Evolutionary conservation across 331 rosid species (phyloP).

Genomic region (Pyrus hybrid): DNA sequence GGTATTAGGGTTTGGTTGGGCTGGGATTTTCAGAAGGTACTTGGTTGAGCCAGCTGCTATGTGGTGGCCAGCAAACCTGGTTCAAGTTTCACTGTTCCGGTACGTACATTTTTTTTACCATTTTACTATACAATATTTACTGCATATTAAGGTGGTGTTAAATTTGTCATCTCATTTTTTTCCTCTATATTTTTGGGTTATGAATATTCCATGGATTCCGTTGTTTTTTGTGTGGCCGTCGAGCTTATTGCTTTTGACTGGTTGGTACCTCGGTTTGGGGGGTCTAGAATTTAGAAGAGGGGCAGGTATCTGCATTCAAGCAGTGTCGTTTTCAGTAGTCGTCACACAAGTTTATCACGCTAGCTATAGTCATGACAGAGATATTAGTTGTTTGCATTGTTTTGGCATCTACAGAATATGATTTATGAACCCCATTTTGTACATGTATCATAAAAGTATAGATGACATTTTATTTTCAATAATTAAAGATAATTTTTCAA

Average conservation of each 20-base stretch:
- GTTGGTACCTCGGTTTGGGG: neutral
- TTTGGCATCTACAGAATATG: neutral
- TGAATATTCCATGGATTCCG: neutral
- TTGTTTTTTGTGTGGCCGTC: neutral
- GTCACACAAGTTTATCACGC: neutral
- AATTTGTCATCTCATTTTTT: neutral
- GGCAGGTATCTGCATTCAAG: neutral
- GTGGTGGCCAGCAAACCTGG: conserved; percentile 99
- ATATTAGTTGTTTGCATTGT: neutral
- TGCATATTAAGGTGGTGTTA: neutral
- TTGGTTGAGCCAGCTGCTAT: conserved; percentile 92
- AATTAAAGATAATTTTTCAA: no score
- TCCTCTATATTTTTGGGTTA: neutral
- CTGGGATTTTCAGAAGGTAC: conserved; percentile 78
- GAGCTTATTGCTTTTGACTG: neutral
- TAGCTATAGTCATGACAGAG: neutral
- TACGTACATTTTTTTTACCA: neutral
- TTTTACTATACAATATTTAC: neutral
- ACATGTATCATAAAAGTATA: no score
- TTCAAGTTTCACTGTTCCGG: conserved; percentile 95
- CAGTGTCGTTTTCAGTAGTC: neutral
- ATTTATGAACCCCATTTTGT: neutral
- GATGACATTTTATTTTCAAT: no score
- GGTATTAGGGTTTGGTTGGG: conserved; percentile 98
- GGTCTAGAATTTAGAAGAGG: neutral